Conservation (phyloP, 768 basidiomycete species). For the Lactarius sanguifluus region DNA sequence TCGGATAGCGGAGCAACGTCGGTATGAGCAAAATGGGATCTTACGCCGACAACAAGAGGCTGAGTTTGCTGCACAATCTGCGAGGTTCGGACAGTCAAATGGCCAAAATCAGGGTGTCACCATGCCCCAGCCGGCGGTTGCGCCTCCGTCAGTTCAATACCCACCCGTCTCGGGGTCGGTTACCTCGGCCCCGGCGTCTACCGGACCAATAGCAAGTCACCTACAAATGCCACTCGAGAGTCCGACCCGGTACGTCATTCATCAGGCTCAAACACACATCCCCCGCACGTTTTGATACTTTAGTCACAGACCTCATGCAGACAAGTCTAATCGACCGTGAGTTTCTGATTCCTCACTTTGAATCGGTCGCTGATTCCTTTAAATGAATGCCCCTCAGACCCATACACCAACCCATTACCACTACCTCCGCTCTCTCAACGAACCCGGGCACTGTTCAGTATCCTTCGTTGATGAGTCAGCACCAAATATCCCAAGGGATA, state of each 20-base stretch:
- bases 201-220: conserved; percentile 19
- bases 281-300: conserved; percentile 41
- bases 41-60: conserved; percentile 55
- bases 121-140: conserved; percentile 29
- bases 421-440: conserved; percentile 66
- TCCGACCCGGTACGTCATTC: conserved; percentile 40
- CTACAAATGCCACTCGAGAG: conserved; percentile 60
- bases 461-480: conserved; percentile 75
- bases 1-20: conserved; percentile 44
- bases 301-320: conserved; percentile 43
- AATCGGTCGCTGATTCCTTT: not conserved
- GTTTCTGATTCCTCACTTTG: conserved; percentile 21
- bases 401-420: conserved; percentile 55
- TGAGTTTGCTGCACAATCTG: conserved; percentile 34
- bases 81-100: conserved; percentile 30
- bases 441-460: conserved; percentile 52
- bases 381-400: conserved; percentile 20
- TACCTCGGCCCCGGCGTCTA: conserved; percentile 2
- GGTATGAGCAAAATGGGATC: conserved; percentile 58
- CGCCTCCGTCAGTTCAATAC: conserved; percentile 28
- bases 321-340: conserved; percentile 29
- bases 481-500: conserved; percentile 81
- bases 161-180: conserved; percentile 1
- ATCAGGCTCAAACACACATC: not conserved
- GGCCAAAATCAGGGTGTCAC: conserved; percentile 40